Conservation (phyloP, 768 basidiomycete genomes). For the Mrakia blollopis region DNA sequence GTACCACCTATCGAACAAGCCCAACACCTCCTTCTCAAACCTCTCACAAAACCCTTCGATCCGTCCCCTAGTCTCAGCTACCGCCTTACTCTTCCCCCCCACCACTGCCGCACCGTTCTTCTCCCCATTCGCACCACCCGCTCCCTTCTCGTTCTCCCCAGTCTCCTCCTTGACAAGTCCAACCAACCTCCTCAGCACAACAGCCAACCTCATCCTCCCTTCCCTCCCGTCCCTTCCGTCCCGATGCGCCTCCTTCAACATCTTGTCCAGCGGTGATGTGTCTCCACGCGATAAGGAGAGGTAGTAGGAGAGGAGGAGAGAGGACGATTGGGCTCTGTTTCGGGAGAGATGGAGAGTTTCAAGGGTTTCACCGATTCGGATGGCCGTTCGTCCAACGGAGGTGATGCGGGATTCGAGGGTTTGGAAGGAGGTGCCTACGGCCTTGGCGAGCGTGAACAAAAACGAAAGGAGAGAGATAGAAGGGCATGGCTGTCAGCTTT, state of each 20-base stretch:
- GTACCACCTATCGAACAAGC: slow-evolving; percentile 91
- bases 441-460: slow-evolving; percentile 50
- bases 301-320: slow-evolving; percentile 30
- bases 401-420: slow-evolving; percentile 88
- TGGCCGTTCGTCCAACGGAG: slow-evolving; percentile 87
- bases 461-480: background rate
- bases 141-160: slow-evolving; percentile 46
- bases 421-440: slow-evolving; percentile 78
- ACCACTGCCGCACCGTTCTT: background rate
- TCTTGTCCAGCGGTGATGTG: slow-evolving; percentile 23
- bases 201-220: slow-evolving; percentile 80
- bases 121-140: background rate
- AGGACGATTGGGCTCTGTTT: slow-evolving; percentile 26
- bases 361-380: slow-evolving; percentile 78
- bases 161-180: slow-evolving; percentile 84
- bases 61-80: slow-evolving; percentile 68
- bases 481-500: background rate
- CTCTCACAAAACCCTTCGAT: slow-evolving; percentile 98
- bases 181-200: slow-evolving; percentile 75
- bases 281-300: slow-evolving; percentile 25
- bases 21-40: slow-evolving; percentile 97
- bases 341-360: slow-evolving; percentile 54
- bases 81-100: slow-evolving; percentile 13
- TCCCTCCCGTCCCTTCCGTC: slow-evolving; percentile 59
- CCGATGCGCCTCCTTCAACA: slow-evolving; percentile 28